Evolutionary conservation across 768 basidiomycete genomes (phyloP), one percentile per base, ranked within the genome.

Genomic region (Amanita brunnescens): DNA sequence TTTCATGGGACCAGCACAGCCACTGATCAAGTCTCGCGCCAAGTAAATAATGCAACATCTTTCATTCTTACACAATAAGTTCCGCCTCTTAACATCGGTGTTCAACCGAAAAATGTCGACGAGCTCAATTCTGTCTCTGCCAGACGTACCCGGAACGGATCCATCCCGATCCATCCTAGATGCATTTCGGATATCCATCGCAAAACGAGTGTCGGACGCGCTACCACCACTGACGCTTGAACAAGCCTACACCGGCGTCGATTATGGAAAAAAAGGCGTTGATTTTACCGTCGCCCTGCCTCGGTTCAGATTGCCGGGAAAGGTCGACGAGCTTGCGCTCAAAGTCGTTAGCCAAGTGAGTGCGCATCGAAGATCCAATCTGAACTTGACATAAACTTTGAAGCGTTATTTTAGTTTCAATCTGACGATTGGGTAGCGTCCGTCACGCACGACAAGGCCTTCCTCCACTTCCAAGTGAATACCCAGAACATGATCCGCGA

Each of bases 261-360:
- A 93, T 63, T 88, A 85, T 56, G 91, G 89, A 32, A 91, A 94
- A 69, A 94, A 94, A 67, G 91, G 88, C n/a, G 83, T 78, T 39
- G 95, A 98, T 69, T 92, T 96, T 58, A 87, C 87, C 0, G 79
- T 97, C 16, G 92, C 95, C 0, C 67, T 97, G 44, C 89, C 93
- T n/a, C 79, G 94, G 55, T 97, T 94, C 70, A 76, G 89, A 50
- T 70, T 95, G 21, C 83, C 84, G 6, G 91, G 82, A 16, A 92
- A 92, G 62, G 76, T 87, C 0, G 87, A 92, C 38, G 84, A 85
- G 29, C 72, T 87, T 14, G 91, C 87, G 0, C 70, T 77, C 46
- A 79, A 80, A 62, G 84, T 97, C 33, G 71, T 84, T n/a, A 77
- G 73, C 33, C 74, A 81, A 61, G 93, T 92, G 56, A 35, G 50